Evolutionary conservation across 2,329 filamentous ascomycete genomes (phyloP), one percentile per base, ranked within the genome.

Genomic region (Fusarium odoratissimum): DNA sequence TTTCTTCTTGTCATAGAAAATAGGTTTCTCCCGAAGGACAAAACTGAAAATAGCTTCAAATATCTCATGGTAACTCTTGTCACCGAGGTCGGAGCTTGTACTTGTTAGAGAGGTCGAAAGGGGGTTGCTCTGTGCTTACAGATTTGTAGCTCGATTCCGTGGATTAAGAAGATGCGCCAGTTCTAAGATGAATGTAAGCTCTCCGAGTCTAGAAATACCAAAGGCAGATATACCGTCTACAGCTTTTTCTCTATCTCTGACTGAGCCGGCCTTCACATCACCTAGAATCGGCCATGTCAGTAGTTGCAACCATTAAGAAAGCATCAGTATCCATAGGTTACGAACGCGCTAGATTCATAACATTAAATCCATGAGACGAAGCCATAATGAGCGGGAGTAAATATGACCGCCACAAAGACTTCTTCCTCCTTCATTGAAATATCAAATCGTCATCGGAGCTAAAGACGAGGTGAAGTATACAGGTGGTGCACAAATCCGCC

Each of bases 21-120:
- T 79, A 14, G 90, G 85, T 78, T 93, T 94, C 75, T 97, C 95
- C 19, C 86, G 81, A 23, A 91, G 80, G 3, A 88, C 88, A 78
- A 87, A 91, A 60, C 88, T 87, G 78, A 98, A 97, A 6, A 98
- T 84, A 3, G 90, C 88, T 77, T 98, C 94, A 75, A 94, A 93
- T 46, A 98, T 90, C 66, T 89, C 88, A 78, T 96, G 92, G 74
- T 93, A 97, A n/a, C 89, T 88, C 79, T 92, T 93, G 79, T 97
- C 94, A 49, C 88, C 88, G 38, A 97, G 84, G 17, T 82, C 77
- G 35, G 80, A 77, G 40, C 82, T 83, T 77, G 63, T 35, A 64
- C 62, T 68, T 52, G 58, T 73, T 64, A 67, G 61, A 55, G 23
- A 42, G 40, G 13, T 49, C 31, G 35, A 57, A 40, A 41, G 12